Evolutionary conservation across 805 yeast species (phyloP).

Genomic region (Lachancea cidri): DNA sequence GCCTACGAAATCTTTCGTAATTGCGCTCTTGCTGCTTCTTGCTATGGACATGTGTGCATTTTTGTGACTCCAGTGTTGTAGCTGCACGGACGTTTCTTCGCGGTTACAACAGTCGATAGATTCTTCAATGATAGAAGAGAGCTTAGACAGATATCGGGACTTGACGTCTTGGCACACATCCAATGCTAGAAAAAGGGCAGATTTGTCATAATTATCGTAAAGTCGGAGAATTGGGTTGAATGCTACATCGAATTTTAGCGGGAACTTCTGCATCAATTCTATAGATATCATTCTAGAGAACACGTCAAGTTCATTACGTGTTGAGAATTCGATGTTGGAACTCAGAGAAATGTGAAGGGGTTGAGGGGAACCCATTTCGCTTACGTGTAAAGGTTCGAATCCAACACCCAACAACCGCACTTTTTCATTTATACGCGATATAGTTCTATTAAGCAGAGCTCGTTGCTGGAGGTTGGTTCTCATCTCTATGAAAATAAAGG

Average conservation of each 20-base stretch:
- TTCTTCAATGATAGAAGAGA: slow-evolving; percentile 3
- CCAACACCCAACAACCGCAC: slow-evolving; percentile 4
- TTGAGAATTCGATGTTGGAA: slow-evolving; percentile 10
- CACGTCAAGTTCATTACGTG: slow-evolving; percentile 12
- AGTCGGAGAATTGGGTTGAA: slow-evolving; percentile 6
- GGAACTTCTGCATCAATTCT: slow-evolving; percentile 4
- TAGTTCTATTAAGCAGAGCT: slow-evolving; percentile 9
- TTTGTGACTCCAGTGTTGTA: slow-evolving; percentile 2
- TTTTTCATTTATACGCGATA: slow-evolving; percentile 9
- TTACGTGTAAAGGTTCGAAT: slow-evolving; percentile 23
- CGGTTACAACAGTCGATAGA: slow-evolving; percentile 5
- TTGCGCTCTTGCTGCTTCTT: not conserved
- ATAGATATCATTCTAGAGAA: slow-evolving; percentile 9
- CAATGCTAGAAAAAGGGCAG: slow-evolving; percentile 8
- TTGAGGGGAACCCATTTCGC: slow-evolving; percentile 23
- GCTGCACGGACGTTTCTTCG: not conserved
- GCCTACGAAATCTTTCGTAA: not conserved
- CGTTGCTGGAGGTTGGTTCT: slow-evolving; percentile 17
- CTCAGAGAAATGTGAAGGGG: slow-evolving; percentile 28
- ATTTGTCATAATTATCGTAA: slow-evolving; percentile 5
- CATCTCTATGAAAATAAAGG: slow-evolving; percentile 26
- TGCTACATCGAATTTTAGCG: slow-evolving; percentile 1
- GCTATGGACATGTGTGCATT: slow-evolving; percentile 10
- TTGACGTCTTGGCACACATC: slow-evolving; percentile 2
- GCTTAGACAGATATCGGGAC: not conserved